phyloP scores from a whole-genome alignment of 176 grass and related monocot species.

The Eragrostis curvula region DNA sequence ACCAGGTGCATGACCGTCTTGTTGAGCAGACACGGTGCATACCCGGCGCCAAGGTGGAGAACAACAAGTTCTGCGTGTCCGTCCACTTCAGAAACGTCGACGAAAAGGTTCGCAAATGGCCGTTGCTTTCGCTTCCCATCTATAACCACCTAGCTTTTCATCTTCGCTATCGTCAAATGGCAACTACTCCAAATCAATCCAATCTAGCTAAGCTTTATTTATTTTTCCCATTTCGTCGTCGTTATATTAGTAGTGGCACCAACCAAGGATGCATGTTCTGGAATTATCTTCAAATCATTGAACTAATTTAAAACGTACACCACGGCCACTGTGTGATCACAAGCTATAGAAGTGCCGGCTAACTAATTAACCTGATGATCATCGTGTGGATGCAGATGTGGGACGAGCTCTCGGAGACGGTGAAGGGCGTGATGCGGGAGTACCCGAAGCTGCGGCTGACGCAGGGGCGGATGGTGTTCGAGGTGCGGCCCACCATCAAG shows the following conservation, averaged over 20 bases:
- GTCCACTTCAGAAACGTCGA: constrained; percentile 87
- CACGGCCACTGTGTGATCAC: too few species aligned
- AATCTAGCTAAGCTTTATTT: background rate
- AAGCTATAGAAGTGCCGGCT: too few species aligned
- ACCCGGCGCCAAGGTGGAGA: constrained; percentile 72
- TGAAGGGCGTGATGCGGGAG: constrained; percentile 57
- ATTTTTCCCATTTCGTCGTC: background rate
- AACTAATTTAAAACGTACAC: background rate
- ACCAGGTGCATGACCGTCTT: constrained; percentile 48
- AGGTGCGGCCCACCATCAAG: constrained; percentile 88
- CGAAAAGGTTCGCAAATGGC: constrained; percentile 63
- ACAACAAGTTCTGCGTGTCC: constrained; percentile 86
- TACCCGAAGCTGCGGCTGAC: constrained; percentile 71
- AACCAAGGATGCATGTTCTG: background rate
- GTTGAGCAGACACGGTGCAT: constrained; percentile 50
- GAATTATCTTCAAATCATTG: background rate
- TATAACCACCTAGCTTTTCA: background rate
- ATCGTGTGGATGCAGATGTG: constrained; percentile 48
- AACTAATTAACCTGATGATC: background rate
- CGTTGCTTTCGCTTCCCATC: constrained; percentile 28
- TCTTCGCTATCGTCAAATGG: background rate
- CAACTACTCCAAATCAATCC: background rate
- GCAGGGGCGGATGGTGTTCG: constrained; percentile 81
- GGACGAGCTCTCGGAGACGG: constrained; percentile 54
- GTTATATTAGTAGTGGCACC: background rate